Evolutionary conservation across 2,329 filamentous ascomycete genomes (phyloP).

Genomic region (Aspergillus oerlinghausenensis): DNA sequence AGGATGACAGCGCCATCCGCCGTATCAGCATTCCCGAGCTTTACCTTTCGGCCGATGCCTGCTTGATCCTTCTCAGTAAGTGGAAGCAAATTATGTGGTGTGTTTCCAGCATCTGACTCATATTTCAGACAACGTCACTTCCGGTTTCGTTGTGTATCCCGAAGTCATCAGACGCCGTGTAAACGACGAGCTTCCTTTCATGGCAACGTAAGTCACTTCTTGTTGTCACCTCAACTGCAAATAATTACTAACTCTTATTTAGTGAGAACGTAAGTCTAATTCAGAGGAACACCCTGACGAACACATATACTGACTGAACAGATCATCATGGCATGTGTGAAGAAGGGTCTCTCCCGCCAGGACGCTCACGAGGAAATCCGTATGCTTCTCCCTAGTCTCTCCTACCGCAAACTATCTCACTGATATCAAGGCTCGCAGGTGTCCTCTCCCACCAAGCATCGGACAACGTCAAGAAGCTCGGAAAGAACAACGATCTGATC

Average conservation of each 20-base stretch:
- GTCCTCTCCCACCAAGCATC: slow-evolving; percentile 75
- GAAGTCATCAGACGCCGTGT: slow-evolving; percentile 64
- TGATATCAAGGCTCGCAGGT: slow-evolving; percentile 18
- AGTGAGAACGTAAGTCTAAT: slow-evolving; percentile 30
- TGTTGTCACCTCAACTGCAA: not conserved
- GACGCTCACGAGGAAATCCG: slow-evolving; percentile 85
- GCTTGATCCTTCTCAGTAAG: slow-evolving; percentile 35
- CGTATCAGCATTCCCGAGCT: slow-evolving; percentile 56
- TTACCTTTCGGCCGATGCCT: slow-evolving; percentile 65
- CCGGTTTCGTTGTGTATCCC: slow-evolving; percentile 74
- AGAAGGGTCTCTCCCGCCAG: slow-evolving; percentile 67
- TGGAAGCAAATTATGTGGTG: not conserved
- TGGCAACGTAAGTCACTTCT: slow-evolving; percentile 56
- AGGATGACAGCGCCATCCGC: slow-evolving; percentile 68
- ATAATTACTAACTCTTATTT: slow-evolving; percentile 13
- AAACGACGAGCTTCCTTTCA: slow-evolving; percentile 78
- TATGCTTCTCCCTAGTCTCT: slow-evolving; percentile 13
- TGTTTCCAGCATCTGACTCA: not conserved
- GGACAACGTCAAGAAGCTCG: slow-evolving; percentile 65
- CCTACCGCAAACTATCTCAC: not conserved
- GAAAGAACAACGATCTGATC: slow-evolving; percentile 75
- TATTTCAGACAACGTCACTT: slow-evolving; percentile 60
- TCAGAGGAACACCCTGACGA: not conserved
- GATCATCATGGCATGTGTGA: slow-evolving; percentile 74
- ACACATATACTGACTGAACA: slow-evolving; percentile 35